Evolutionary conservation across 495 filamentous ascomycete genomes (phyloP).

Genomic region (Aspergillus conjunctus): DNA sequence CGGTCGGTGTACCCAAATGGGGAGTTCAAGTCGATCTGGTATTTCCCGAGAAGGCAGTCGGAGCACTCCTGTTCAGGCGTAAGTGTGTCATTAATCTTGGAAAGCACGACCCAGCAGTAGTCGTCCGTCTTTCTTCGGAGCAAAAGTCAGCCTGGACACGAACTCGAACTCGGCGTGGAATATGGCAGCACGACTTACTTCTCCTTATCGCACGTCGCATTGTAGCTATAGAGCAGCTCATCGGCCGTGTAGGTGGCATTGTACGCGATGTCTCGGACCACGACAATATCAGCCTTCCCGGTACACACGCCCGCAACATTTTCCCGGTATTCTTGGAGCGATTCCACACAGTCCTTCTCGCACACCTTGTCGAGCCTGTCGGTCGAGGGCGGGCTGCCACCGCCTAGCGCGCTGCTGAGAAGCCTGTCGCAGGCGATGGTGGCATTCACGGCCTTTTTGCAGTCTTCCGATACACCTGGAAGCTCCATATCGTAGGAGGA

Average conservation of each 20-base stretch:
- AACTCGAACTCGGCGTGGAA: not conserved
- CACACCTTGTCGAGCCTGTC: not conserved
- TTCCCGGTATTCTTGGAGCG: not conserved
- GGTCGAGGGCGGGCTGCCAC: not conserved
- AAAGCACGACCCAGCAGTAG: not conserved
- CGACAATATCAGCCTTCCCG: not conserved
- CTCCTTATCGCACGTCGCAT: not conserved
- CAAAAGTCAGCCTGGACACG: not conserved
- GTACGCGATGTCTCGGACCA: not conserved
- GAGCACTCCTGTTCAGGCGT: conserved; percentile 17
- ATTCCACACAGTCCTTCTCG: not conserved
- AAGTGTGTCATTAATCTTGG: not conserved
- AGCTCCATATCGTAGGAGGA: not conserved
- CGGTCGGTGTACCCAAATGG: conserved; percentile 21
- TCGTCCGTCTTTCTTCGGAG: not conserved
- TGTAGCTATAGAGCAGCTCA: not conserved
- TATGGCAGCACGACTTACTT: not conserved
- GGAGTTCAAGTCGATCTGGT: conserved; percentile 16
- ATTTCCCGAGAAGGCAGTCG: conserved; percentile 19
- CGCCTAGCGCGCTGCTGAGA: not conserved
- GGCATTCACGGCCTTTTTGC: not conserved
- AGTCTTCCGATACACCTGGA: not conserved
- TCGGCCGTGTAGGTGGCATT: not conserved
- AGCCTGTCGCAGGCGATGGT: not conserved
- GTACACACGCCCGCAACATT: not conserved